Evolutionary conservation across 768 basidiomycete species (phyloP).

Genomic region (Lactarius indigo): DNA sequence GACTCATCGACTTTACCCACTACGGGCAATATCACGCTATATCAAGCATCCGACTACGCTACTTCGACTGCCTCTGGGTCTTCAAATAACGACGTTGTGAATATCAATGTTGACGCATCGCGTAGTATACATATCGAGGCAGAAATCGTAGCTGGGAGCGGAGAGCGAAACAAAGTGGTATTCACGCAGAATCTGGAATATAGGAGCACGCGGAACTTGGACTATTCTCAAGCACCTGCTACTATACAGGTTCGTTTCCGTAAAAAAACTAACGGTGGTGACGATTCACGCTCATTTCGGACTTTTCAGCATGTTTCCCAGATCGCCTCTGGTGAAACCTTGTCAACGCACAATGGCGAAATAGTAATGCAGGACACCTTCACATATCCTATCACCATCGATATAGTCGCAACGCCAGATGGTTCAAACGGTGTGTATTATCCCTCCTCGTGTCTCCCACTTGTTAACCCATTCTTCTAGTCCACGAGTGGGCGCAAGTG

Average conservation of each 20-base stretch:
- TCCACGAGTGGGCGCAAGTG: conserved; percentile 41
- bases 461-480: conserved; percentile 33
- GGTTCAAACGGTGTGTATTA: conserved; percentile 33
- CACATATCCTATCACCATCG: conserved; percentile 41
- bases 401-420: conserved; percentile 35
- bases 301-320: conserved; percentile 39
- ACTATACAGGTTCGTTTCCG: conserved; percentile 34
- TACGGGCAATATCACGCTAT: conserved; percentile 62
- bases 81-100: no score
- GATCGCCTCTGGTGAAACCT: conserved; percentile 43
- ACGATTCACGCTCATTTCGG: neutral
- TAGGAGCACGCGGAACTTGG: conserved; percentile 59
- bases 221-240: conserved; percentile 46
- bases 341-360: conserved; percentile 49
- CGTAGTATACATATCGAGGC: conserved; percentile 58
- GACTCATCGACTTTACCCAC: conserved; percentile 62
- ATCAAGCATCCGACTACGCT: conserved; percentile 57
- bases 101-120: conserved; percentile 41
- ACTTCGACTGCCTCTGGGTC: conserved; percentile 28
- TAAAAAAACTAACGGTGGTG: neutral
- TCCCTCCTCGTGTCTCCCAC: neutral
- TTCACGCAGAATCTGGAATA: conserved; percentile 60
- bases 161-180: conserved; percentile 48
- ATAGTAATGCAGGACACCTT: conserved; percentile 46
- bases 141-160: conserved; percentile 59